These are phyloP conservation scores for Ganoderma lucidum DNA, from an alignment of 1,284 basidiomycete genomes.

Conservation along the genomic window DNA sequence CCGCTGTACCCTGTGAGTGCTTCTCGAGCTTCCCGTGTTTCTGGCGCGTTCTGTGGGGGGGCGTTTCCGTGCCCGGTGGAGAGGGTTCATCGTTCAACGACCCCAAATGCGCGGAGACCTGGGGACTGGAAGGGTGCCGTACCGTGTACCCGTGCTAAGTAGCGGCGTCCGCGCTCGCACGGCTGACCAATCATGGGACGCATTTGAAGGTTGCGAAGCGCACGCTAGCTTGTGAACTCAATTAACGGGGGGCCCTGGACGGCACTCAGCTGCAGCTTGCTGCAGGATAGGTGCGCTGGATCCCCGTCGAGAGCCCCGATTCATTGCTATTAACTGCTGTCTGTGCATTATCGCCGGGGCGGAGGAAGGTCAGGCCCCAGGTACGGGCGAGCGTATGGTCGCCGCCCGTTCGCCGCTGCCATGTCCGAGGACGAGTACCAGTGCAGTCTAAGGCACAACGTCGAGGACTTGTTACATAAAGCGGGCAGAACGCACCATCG, in stretches of 20 bases:
- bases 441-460: constrained; percentile 4
- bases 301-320: not conserved
- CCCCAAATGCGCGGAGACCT: too few relatives aligned
- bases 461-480: not conserved
- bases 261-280: not conserved
- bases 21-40: constrained; percentile 3
- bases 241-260: not conserved
- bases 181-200: constrained; percentile 19
- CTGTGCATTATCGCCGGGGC: not conserved
- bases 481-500: not conserved
- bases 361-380: not conserved
- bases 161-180: constrained; percentile 9
- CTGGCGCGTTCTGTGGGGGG: not conserved
- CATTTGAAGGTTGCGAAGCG: not conserved
- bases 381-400: not conserved
- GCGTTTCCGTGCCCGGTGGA: not conserved
- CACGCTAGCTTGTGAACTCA: not conserved
- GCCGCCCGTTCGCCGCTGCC: not conserved
- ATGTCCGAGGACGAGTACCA: not conserved
- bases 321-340: not conserved
- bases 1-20: constrained; percentile 5
- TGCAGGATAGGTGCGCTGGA: not conserved
- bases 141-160: not conserved
- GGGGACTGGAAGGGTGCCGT: not conserved
- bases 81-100: not conserved